Conservation (phyloP, 2,329 filamentous ascomycete species). For the Penicillium sp. region DNA sequence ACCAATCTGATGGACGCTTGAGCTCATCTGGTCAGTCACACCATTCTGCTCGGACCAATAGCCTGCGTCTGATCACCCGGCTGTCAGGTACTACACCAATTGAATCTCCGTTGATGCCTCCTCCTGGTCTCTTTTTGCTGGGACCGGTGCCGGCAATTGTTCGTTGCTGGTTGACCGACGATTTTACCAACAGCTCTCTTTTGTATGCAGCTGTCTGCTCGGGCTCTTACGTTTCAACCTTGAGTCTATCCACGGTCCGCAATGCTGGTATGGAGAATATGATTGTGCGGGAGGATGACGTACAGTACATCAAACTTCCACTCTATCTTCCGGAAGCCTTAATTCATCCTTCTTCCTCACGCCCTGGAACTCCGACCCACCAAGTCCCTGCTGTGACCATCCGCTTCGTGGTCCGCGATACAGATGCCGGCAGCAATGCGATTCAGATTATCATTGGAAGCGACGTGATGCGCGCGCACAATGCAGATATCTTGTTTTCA, state of each 20-base stretch:
- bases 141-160: conserved; percentile 91
- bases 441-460: conserved; percentile 89
- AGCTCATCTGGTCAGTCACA: conserved; percentile 84
- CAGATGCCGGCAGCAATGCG: conserved; percentile 49
- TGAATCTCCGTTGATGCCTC: conserved; percentile 70
- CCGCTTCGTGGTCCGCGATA: conserved; percentile 67
- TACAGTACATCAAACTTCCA: conserved; percentile 67
- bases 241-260: conserved; percentile 70
- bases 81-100: conserved; percentile 60
- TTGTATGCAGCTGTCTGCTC: conserved; percentile 91
- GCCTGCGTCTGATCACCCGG: conserved; percentile 72
- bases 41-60: conserved; percentile 77
- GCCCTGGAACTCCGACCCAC: conserved; percentile 67
- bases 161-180: conserved; percentile 87
- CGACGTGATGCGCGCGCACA: conserved; percentile 78
- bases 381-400: conserved; percentile 79
- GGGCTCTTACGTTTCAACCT: conserved; percentile 80
- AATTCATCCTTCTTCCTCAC: conserved; percentile 66
- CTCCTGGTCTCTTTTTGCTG: conserved; percentile 78
- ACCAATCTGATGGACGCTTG: conserved; percentile 92
- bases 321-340: conserved; percentile 91
- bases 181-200: conserved; percentile 83
- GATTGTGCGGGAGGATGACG: conserved; percentile 63
- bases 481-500: conserved; percentile 86
- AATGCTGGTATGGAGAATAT: conserved; percentile 68